These are phyloP conservation scores for Aaosphaeria arxii DNA, from an alignment of 2,329 filamentous ascomycete species.

Conservation along the genomic window DNA sequence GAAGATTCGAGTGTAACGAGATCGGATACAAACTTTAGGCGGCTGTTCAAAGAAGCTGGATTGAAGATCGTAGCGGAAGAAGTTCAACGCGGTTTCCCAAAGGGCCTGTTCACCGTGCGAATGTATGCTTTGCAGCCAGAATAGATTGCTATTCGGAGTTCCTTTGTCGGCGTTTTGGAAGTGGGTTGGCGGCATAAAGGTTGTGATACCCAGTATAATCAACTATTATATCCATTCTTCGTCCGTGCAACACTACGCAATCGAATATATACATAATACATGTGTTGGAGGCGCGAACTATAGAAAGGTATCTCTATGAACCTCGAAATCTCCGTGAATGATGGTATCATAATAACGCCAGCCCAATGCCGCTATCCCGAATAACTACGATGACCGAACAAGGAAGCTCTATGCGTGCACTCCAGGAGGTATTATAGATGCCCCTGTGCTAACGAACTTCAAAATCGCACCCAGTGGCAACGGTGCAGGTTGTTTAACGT, in stretches of 20 bases:
- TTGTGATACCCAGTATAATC: too few species aligned
- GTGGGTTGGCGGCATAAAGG: too few species aligned
- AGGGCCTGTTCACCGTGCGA: conserved; percentile 67
- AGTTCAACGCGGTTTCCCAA: conserved; percentile 60
- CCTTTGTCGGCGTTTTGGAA: too few species aligned
- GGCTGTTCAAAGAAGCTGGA: conserved; percentile 67
- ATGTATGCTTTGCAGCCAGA: conserved; percentile 72
- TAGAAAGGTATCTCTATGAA: too few species aligned
- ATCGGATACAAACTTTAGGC: conserved; percentile 67
- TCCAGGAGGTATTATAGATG: not conserved
- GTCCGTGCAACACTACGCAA: too few species aligned
- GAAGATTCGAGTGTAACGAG: conserved; percentile 76
- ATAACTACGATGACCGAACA: not conserved
- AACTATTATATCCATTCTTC: too few species aligned
- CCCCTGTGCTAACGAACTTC: conserved; percentile 7
- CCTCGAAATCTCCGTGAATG: not conserved
- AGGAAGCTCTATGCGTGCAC: not conserved
- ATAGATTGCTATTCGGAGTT: conserved; percentile 5
- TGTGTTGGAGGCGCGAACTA: too few species aligned
- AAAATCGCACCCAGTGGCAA: conserved; percentile 4
- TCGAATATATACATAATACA: too few species aligned
- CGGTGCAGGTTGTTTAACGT: not conserved
- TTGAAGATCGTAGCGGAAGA: conserved; percentile 52
- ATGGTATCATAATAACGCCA: not conserved
- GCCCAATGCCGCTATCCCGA: not conserved